These are phyloP conservation scores for Cenococcum geophilum DNA, from an alignment of 495 filamentous ascomycete species.

Conservation along the genomic window DNA sequence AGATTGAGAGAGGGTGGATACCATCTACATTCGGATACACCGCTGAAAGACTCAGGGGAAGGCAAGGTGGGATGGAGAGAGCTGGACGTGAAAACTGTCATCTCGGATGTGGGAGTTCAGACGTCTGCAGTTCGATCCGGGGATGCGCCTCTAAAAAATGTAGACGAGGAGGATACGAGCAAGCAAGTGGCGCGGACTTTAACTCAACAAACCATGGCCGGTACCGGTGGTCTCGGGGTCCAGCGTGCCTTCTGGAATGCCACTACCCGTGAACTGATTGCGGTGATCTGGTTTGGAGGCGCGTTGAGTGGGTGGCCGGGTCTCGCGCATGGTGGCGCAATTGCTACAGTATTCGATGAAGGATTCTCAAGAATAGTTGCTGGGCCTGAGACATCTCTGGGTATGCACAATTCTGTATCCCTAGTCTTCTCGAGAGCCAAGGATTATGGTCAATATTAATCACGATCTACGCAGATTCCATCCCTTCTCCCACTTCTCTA, in stretches of 20 bases:
- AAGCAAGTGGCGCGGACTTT: slow-evolving; percentile 10
- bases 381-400: slow-evolving; percentile 25
- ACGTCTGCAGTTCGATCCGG: background rate
- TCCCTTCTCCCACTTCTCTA: slow-evolving; percentile 40
- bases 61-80: slow-evolving; percentile 30
- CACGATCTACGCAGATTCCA: slow-evolving; percentile 13
- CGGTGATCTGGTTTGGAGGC: slow-evolving; percentile 58
- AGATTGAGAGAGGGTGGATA: slow-evolving; percentile 24
- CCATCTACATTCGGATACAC: slow-evolving; percentile 22
- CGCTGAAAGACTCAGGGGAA: slow-evolving; percentile 8
- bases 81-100: slow-evolving; percentile 12
- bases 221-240: slow-evolving; percentile 32
- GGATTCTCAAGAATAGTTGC: slow-evolving; percentile 42
- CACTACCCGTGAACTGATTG: slow-evolving; percentile 43
- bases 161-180: slow-evolving; percentile 12
- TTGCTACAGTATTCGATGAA: slow-evolving; percentile 70
- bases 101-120: background rate
- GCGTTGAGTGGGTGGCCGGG: slow-evolving; percentile 67
- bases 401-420: slow-evolving; percentile 6
- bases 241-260: slow-evolving; percentile 47
- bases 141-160: background rate
- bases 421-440: slow-evolving; percentile 22
- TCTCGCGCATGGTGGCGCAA: slow-evolving; percentile 66
- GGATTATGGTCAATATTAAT: slow-evolving; percentile 15
- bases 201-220: slow-evolving; percentile 21